A percentile compares a stretch with the other conserved stretches of the same genome.
These are phyloP conservation scores for Sindora glabra DNA, from an alignment of 306 rosid species.

Conservation along the genomic window DNA sequence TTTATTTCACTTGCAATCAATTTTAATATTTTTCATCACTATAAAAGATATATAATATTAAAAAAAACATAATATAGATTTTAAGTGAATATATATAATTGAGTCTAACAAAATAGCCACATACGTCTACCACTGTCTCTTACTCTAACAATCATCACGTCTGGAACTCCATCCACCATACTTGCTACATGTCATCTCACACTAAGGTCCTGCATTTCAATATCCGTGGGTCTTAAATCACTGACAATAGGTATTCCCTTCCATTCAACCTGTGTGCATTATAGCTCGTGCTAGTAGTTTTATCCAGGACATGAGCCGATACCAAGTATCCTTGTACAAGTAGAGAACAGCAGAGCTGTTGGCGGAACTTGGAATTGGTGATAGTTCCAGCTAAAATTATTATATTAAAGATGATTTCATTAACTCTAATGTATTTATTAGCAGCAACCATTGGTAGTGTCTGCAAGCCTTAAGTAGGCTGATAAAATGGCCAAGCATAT, in stretches of 20 bases:
- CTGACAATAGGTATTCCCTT: constrained; percentile 60
- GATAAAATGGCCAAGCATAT: constrained; percentile 97
- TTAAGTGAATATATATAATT: too few relatives aligned
- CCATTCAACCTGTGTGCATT: constrained; percentile 69
- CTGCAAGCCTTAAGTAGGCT: constrained; percentile 85
- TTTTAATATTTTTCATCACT: too few relatives aligned
- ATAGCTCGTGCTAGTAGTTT: constrained; percentile 55
- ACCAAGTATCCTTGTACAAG: constrained; percentile 67
- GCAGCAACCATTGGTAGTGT: constrained; percentile 75
- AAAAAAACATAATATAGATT: too few relatives aligned
- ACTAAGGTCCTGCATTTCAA: constrained; percentile 62
- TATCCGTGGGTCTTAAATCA: constrained; percentile 87
- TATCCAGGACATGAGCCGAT: constrained; percentile 75
- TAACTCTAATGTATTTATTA: constrained; percentile 82
- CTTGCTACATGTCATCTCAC: constrained; percentile 29
- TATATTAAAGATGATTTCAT: constrained; percentile 74
- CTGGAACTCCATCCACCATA: constrained; percentile 5
- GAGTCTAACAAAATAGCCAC: neutral
- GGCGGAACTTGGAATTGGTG: constrained; percentile 82
- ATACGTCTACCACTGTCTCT: neutral
- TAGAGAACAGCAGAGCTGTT: constrained; percentile 66
- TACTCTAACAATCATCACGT: constrained; percentile 16
- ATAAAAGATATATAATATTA: too few relatives aligned
- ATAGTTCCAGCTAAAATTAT: constrained; percentile 89
- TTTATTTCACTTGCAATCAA: too few relatives aligned